These are phyloP conservation scores for Sugiyamaella mastotermitis DNA, from an alignment of 805 yeast species.

Conservation along the genomic window DNA sequence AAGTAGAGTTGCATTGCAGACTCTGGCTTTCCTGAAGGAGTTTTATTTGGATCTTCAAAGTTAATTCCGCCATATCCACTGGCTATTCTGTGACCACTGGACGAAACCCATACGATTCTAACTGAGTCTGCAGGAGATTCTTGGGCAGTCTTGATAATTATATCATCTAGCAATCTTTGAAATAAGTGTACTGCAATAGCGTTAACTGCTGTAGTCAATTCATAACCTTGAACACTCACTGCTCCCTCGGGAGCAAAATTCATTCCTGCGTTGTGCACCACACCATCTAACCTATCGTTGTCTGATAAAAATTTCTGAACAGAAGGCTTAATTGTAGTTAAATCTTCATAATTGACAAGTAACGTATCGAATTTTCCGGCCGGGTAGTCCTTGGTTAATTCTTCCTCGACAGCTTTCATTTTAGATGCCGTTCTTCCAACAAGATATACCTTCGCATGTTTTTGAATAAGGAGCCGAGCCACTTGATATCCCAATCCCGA, in stretches of 20 bases:
- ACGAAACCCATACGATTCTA: slow-evolving; percentile 42
- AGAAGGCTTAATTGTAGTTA: slow-evolving; percentile 10
- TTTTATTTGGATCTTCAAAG: slow-evolving; percentile 29
- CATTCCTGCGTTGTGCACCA: slow-evolving; percentile 41
- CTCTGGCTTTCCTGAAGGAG: slow-evolving; percentile 9
- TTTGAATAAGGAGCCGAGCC: slow-evolving; percentile 27
- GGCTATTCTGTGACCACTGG: slow-evolving; percentile 31
- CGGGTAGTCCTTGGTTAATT: slow-evolving; percentile 24
- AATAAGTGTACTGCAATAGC: slow-evolving; percentile 41
- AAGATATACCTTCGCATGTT: slow-evolving; percentile 33
- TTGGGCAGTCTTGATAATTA: slow-evolving; percentile 31
- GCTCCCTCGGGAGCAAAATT: slow-evolving; percentile 31
- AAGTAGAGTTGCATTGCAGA: slow-evolving; percentile 27
- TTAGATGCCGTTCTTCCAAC: slow-evolving; percentile 33
- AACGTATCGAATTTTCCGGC: slow-evolving; percentile 32
- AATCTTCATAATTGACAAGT: slow-evolving; percentile 5
- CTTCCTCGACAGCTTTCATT: slow-evolving; percentile 26
- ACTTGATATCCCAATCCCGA: slow-evolving; percentile 32
- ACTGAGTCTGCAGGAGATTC: slow-evolving; percentile 25
- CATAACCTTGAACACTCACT: slow-evolving; percentile 39
- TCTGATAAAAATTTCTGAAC: slow-evolving; percentile 5
- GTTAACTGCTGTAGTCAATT: slow-evolving; percentile 42
- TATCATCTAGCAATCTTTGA: slow-evolving; percentile 35
- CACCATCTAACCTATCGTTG: slow-evolving; percentile 21
- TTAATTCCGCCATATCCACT: slow-evolving; percentile 32